Evolutionary conservation across 164 flowering plant species (phyloP).

Genomic region (Berberis vulgaris): DNA sequence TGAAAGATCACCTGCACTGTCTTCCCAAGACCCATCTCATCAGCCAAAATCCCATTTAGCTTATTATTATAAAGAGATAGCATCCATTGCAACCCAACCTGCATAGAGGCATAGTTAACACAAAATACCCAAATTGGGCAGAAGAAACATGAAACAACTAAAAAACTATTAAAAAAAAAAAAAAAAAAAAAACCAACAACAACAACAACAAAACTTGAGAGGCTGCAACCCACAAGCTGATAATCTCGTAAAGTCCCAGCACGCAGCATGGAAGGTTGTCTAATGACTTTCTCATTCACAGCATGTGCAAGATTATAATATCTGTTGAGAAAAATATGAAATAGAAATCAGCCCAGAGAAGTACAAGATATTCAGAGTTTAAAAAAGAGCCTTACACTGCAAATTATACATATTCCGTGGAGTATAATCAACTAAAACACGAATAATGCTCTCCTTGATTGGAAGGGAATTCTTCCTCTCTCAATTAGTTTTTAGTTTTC

Average conservation of each 20-base stretch:
- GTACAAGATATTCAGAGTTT: background rate
- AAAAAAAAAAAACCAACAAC: background rate
- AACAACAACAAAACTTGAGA: conserved; percentile 4
- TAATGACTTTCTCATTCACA: conserved; percentile 75
- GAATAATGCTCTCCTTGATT: too few species aligned
- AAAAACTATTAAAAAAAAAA: background rate
- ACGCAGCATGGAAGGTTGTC: conserved; percentile 95
- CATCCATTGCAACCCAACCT: conserved; percentile 99
- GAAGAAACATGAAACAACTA: background rate
- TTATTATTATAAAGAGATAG: conserved; percentile 97
- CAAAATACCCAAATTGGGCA: background rate
- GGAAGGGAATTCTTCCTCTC: too few species aligned
- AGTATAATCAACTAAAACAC: too few species aligned
- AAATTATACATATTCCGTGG: too few species aligned
- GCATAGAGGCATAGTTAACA: conserved; percentile 8
- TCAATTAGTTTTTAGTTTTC: too few species aligned
- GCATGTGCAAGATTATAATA: conserved; percentile 98
- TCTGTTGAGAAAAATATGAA: conserved; percentile 28
- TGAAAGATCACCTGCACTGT: conserved; percentile 74
- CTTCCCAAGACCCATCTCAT: conserved; percentile 99
- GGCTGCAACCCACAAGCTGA: conserved; percentile 79
- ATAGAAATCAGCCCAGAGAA: background rate
- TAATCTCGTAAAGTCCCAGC: conserved; percentile 91
- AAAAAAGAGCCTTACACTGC: background rate
- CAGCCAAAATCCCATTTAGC: conserved; percentile 96